phyloP scores from a whole-genome alignment of 345 rosid genomes.

The Brassica napus region DNA sequence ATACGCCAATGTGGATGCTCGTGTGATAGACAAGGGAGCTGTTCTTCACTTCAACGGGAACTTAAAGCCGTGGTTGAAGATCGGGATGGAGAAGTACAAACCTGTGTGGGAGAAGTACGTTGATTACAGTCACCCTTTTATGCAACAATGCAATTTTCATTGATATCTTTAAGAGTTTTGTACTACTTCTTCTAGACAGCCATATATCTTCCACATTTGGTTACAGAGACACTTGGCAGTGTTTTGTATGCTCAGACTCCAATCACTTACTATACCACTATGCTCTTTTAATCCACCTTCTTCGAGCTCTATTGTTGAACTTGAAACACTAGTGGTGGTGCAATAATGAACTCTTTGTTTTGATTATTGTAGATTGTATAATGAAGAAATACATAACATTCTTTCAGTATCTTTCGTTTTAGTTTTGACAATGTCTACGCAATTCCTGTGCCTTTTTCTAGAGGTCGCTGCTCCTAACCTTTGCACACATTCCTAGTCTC shows the following conservation, averaged over 20 bases:
- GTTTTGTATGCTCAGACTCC: slow-evolving; percentile 55
- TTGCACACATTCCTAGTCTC: no score
- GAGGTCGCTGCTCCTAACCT: background rate
- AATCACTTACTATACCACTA: slow-evolving; percentile 29
- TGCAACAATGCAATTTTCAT: slow-evolving; percentile 91
- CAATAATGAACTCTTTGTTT: background rate
- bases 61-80: slow-evolving; percentile 96
- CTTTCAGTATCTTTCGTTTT: background rate
- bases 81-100: slow-evolving; percentile 92
- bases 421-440: slow-evolving; percentile 4
- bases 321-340: slow-evolving; percentile 18
- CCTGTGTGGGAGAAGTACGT: slow-evolving; percentile 89
- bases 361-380: background rate
- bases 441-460: background rate
- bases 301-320: slow-evolving; percentile 10
- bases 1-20: slow-evolving; percentile 76
- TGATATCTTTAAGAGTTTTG: slow-evolving; percentile 42
- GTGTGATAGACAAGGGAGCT: slow-evolving; percentile 81
- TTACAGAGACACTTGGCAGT: slow-evolving; percentile 30
- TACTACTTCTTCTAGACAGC: slow-evolving; percentile 25
- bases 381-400: background rate
- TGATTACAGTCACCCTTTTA: slow-evolving; percentile 75
- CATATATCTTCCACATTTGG: slow-evolving; percentile 33
- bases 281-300: background rate
- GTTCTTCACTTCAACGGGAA: slow-evolving; percentile 94